Percentiles rank a stretch among this genome's conserved stretches.
Evolutionary conservation across 331 rosid species (phyloP).

Genomic region (Ulmus americana): DNA sequence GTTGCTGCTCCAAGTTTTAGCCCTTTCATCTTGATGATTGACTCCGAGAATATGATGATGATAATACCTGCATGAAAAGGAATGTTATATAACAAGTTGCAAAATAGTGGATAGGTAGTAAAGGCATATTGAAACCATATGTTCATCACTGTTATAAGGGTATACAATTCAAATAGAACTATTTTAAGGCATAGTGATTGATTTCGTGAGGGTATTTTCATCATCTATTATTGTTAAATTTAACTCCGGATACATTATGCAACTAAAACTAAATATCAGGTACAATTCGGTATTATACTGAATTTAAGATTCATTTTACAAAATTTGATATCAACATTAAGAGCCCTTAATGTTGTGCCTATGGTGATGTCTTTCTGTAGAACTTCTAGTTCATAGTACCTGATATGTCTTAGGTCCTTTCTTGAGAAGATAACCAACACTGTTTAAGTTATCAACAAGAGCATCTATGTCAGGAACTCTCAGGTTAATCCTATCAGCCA

Average conservation of each 20-base stretch:
- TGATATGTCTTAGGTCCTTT: conserved; percentile 88
- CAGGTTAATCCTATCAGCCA: conserved; percentile 75
- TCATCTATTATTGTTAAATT: no score
- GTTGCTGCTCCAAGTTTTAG: conserved; percentile 8
- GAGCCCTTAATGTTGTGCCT: background rate
- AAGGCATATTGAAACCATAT: no score
- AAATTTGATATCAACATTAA: no score
- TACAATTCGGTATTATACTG: no score
- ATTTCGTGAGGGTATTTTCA: no score
- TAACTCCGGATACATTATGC: no score
- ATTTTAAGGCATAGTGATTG: no score
- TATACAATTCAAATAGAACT: no score
- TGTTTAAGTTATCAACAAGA: conserved; percentile 74
- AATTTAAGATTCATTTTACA: no score
- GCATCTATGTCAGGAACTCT: conserved; percentile 80
- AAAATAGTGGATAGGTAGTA: no score
- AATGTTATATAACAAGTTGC: conserved; percentile 6
- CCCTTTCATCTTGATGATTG: conserved; percentile 38
- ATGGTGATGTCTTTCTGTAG: background rate
- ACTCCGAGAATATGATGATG: conserved; percentile 47
- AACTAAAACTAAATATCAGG: no score
- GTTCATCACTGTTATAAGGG: no score
- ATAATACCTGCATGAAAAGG: conserved; percentile 33
- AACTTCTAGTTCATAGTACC: conserved; percentile 34
- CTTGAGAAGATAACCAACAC: conserved; percentile 74